Conservation (phyloP, 495 filamentous ascomycete species). For the Penicillium pulvis region DNA sequence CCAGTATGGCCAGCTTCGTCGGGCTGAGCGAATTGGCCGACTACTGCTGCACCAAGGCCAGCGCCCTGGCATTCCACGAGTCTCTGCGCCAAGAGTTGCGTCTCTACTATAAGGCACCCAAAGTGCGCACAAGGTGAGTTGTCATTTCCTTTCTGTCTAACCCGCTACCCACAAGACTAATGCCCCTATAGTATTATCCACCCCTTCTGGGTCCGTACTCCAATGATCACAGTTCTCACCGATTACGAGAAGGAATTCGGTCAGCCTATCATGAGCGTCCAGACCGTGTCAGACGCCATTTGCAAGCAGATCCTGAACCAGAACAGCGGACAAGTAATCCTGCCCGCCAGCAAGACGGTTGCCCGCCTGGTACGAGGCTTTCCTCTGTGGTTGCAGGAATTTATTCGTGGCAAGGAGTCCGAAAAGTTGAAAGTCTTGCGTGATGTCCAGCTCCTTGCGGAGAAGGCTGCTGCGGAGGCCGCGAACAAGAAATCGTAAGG, state of each 20-base stretch:
- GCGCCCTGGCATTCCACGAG: constrained; percentile 58
- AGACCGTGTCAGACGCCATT: constrained; percentile 41
- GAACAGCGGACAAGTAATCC: constrained; percentile 44
- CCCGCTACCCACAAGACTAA: background rate
- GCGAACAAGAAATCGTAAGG: background rate
- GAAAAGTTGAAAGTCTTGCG: constrained; percentile 18
- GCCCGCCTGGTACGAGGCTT: constrained; percentile 38
- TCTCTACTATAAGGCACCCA: constrained; percentile 44
- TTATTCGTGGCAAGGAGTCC: constrained; percentile 32
- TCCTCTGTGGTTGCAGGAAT: constrained; percentile 46
- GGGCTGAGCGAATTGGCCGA: constrained; percentile 51
- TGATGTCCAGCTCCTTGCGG: constrained; percentile 14
- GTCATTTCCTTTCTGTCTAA: background rate
- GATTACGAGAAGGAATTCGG: constrained; percentile 40
- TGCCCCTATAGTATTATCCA: constrained; percentile 40
- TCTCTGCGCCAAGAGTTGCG: constrained; percentile 46
- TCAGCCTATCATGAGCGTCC: constrained; percentile 39
- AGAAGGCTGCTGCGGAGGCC: background rate
- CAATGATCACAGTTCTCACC: constrained; percentile 45
- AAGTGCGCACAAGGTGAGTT: constrained; percentile 46
- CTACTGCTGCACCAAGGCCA: constrained; percentile 60
- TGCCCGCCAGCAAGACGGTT: constrained; percentile 27
- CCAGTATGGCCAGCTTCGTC: constrained; percentile 58
- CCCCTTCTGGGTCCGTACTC: constrained; percentile 49
- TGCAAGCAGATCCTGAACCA: constrained; percentile 45